phyloP scores from a whole-genome alignment of 352 stramenopile genomes.

The Phytopythium montanum region DNA sequence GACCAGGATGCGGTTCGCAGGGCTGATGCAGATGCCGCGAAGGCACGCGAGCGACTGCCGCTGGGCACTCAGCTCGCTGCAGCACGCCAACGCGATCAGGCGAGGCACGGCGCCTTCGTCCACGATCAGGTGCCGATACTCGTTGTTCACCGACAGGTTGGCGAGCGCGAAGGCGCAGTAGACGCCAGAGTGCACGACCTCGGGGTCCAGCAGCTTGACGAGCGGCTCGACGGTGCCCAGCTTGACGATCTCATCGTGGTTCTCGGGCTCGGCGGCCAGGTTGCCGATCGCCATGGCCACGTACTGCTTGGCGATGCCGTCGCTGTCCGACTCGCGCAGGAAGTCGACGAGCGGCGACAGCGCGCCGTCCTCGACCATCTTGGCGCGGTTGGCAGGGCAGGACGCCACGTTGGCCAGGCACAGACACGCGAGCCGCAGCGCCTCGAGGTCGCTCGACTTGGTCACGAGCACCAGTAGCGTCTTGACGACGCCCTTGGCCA shows the following conservation, averaged over 20 bases:
- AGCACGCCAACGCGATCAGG: conserved; percentile 94
- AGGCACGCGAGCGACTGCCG: conserved; percentile 91
- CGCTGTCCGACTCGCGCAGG: conserved; percentile 82
- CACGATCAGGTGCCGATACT: conserved; percentile 91
- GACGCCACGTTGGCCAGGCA: conserved; percentile 95
- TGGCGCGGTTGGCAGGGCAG: conserved; percentile 74
- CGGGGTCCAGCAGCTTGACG: conserved; percentile 90
- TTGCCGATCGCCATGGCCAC: conserved; percentile 96
- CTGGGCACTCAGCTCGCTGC: conserved; percentile 91
- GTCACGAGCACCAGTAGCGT: conserved; percentile 90
- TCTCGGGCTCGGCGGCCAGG: conserved; percentile 91
- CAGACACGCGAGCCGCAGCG: conserved; percentile 91
- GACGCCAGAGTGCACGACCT: conserved; percentile 76
- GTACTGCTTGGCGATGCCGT: conserved; percentile 91
- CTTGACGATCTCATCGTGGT: conserved; percentile 95
- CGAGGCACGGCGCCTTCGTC: conserved; percentile 92
- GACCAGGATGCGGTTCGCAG: conserved; percentile 84
- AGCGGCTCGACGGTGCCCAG: conserved; percentile 86
- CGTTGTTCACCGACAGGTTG: conserved; percentile 94
- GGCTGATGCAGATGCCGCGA: conserved; percentile 91
- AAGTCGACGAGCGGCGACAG: conserved; percentile 89
- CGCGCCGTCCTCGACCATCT: conserved; percentile 94
- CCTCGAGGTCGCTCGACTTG: conserved; percentile 91
- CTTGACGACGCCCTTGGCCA: conserved; percentile 93
- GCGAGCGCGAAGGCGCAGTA: conserved; percentile 94